Conservation (phyloP, 345 rosid species). For the Crucihimalaya himalaica region DNA sequence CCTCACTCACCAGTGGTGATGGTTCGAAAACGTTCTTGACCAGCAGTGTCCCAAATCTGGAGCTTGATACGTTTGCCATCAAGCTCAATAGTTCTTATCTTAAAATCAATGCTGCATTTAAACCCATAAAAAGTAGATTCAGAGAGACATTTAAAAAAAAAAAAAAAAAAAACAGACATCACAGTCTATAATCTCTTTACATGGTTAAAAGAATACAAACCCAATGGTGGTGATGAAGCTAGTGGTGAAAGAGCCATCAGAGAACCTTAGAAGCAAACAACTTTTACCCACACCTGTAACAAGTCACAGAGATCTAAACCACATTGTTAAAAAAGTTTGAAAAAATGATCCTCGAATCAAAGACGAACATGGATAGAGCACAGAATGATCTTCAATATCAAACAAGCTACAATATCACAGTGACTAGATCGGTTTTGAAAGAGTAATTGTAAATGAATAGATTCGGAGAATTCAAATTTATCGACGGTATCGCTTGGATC, state of each 20-base stretch:
- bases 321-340: not conserved
- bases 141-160: not conserved
- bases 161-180: not conserved
- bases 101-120: slow-evolving; percentile 64
- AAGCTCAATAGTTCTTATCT: slow-evolving; percentile 81
- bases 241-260: slow-evolving; percentile 95
- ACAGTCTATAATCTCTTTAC: not conserved
- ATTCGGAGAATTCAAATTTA: not conserved
- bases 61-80: slow-evolving; percentile 77
- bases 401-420: not conserved
- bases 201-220: slow-evolving; percentile 43
- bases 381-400: slow-evolving; percentile 5
- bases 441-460: not conserved
- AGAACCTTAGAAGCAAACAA: slow-evolving; percentile 91
- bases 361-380: not conserved
- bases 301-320: slow-evolving; percentile 27
- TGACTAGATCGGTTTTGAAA: slow-evolving; percentile 8
- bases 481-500: slow-evolving; percentile 21
- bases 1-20: slow-evolving; percentile 73
- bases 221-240: slow-evolving; percentile 98
- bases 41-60: slow-evolving; percentile 85
- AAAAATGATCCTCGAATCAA: not conserved
- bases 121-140: not conserved
- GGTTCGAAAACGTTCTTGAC: slow-evolving; percentile 87
- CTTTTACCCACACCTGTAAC: slow-evolving; percentile 86